A percentile compares a stretch with the other conserved stretches of the same genome.
Conservation (phyloP, 2,329 filamentous ascomycete species). For the Pestalotiopsis sp. region DNA sequence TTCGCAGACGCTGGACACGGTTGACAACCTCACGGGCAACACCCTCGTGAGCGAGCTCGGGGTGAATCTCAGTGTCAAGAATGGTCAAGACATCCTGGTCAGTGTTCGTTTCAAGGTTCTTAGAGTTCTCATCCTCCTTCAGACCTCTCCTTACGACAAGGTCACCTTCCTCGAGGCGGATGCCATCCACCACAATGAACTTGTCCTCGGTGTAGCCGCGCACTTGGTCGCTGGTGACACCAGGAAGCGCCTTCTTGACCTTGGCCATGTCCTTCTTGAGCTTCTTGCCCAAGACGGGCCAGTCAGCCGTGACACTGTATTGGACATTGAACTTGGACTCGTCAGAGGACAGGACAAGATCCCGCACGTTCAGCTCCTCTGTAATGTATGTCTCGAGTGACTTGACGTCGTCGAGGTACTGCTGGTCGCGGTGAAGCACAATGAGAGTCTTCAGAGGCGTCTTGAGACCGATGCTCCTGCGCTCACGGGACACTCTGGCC, state of each 20-base stretch:
- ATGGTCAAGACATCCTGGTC: conserved; percentile 91
- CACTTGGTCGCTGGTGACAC: conserved; percentile 77
- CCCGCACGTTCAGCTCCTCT: conserved; percentile 89
- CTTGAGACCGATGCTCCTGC: conserved; percentile 83
- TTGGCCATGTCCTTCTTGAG: conserved; percentile 91
- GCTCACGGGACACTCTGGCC: conserved; percentile 82
- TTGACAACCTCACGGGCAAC: conserved; percentile 91
- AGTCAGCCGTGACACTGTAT: conserved; percentile 88
- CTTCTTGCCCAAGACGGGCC: conserved; percentile 94
- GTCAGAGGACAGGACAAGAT: conserved; percentile 81
- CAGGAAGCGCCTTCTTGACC: conserved; percentile 88
- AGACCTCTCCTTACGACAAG: conserved; percentile 80
- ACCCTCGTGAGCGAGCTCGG: conserved; percentile 86
- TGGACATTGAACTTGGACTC: conserved; percentile 91
- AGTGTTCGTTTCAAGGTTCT: conserved; percentile 82
- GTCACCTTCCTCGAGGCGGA: conserved; percentile 80
- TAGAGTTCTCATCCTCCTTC: conserved; percentile 70
- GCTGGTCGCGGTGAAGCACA: conserved; percentile 80
- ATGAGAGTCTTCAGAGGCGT: conserved; percentile 88
- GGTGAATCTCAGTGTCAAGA: conserved; percentile 79
- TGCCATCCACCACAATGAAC: conserved; percentile 82
- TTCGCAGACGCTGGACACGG: conserved; percentile 87
- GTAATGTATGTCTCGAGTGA: conserved; percentile 86
- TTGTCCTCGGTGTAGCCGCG: conserved; percentile 75
- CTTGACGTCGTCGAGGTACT: conserved; percentile 85